A percentile compares a stretch with the other conserved stretches of the same genome.
Evolutionary conservation across 805 yeast species (phyloP).

Genomic region (Saccharomycopsis malanga): DNA sequence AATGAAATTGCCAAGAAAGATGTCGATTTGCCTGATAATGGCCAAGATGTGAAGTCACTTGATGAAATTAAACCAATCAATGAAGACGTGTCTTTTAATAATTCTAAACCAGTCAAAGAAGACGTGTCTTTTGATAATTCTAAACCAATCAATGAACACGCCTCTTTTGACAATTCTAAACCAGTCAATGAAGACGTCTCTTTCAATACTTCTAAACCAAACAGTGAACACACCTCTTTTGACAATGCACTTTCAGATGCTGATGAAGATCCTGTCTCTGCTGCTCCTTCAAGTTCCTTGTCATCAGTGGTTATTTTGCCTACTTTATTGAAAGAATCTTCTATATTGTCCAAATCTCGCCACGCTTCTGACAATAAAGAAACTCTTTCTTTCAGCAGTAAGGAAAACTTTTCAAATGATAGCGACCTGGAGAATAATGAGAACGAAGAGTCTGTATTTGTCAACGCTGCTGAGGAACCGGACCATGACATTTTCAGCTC

Average conservation of each 20-base stretch:
- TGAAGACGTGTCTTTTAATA: too few relatives aligned
- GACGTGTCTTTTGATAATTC: background rate
- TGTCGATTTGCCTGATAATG: too few relatives aligned
- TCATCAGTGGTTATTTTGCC: slow-evolving; percentile 14
- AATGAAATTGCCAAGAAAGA: too few relatives aligned
- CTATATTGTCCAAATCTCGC: slow-evolving; percentile 1
- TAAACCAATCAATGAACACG: background rate
- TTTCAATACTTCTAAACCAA: background rate
- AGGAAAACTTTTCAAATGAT: background rate
- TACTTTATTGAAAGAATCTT: slow-evolving; percentile 11
- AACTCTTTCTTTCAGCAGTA: background rate
- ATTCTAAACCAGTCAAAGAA: too few relatives aligned
- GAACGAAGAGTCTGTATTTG: background rate
- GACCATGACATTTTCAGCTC: slow-evolving; percentile 6
- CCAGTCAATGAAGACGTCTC: background rate
- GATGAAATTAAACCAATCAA: too few relatives aligned
- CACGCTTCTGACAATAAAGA: background rate
- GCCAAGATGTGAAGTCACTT: too few relatives aligned
- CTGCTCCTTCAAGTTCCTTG: background rate
- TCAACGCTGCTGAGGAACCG: background rate
- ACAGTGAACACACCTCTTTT: background rate
- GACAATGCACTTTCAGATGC: slow-evolving; percentile 1
- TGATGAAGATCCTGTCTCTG: too few relatives aligned
- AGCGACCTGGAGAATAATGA: background rate
- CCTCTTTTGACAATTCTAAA: background rate